Percentiles rank a stretch among this genome's conserved stretches.
Conservation (phyloP, 495 filamentous ascomycete genomes). For the Lasiosphaeria miniovina region DNA sequence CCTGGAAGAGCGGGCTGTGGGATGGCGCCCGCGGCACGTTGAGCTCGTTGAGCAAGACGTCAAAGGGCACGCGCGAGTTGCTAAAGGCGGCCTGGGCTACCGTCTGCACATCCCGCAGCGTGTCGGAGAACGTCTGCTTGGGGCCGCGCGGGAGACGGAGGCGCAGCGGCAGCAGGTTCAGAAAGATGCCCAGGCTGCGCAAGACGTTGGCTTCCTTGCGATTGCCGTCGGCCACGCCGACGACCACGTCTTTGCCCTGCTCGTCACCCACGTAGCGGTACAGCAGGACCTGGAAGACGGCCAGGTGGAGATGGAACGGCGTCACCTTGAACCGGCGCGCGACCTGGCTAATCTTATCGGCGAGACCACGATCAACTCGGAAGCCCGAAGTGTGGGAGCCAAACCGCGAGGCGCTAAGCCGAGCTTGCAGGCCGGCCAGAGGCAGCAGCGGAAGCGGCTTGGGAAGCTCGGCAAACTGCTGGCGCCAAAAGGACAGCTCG, state of each 20-base stretch:
- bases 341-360: conserved; percentile 2
- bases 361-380: neutral
- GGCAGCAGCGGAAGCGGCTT: conserved; percentile 36
- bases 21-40: conserved; percentile 16
- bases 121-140: conserved; percentile 11
- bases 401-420: conserved; percentile 1
- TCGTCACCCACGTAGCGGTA: conserved; percentile 25
- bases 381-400: conserved; percentile 4
- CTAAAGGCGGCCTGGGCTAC: conserved; percentile 17
- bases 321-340: conserved; percentile 22
- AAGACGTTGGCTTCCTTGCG: conserved; percentile 23
- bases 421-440: neutral
- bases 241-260: conserved; percentile 23
- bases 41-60: conserved; percentile 33
- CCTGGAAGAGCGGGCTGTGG: conserved; percentile 37
- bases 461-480: conserved; percentile 30
- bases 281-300: conserved; percentile 32
- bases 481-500: conserved; percentile 31
- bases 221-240: conserved; percentile 43
- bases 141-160: conserved; percentile 8
- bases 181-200: conserved; percentile 41
- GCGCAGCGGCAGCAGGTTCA: conserved; percentile 49
- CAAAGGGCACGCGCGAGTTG: conserved; percentile 33
- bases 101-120: conserved; percentile 11
- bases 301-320: conserved; percentile 39